A percentile compares a stretch with the other conserved stretches of the same genome.
phyloP scores from a whole-genome alignment of 176 grass and related monocot species.

The Lolium perenne region DNA sequence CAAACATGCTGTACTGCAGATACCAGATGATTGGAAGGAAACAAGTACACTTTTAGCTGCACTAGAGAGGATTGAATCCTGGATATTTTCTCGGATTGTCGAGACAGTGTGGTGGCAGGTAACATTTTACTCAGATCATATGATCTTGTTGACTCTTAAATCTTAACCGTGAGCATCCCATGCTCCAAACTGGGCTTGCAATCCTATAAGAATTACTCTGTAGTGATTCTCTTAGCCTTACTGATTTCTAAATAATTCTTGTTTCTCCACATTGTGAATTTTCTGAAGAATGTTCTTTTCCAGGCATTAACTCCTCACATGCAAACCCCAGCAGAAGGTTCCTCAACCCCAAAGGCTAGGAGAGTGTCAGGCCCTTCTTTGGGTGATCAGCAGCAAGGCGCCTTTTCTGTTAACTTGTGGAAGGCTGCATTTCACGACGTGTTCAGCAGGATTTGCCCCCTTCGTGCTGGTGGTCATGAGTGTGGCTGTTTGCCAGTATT shows the following conservation, averaged over 20 bases:
- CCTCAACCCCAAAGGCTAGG: constrained; percentile 58
- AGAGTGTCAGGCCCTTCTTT: constrained; percentile 65
- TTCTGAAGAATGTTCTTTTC: constrained; percentile 42
- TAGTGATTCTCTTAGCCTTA: not conserved
- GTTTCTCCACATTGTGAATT: constrained; percentile 27
- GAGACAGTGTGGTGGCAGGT: constrained; percentile 99
- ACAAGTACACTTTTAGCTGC: constrained; percentile 70
- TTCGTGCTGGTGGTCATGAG: constrained; percentile 73
- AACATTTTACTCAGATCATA: constrained; percentile 40
- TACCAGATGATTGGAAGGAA: constrained; percentile 71
- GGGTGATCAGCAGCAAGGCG: constrained; percentile 78
- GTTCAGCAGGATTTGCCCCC: constrained; percentile 79
- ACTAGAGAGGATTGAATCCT: constrained; percentile 89
- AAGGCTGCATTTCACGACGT: constrained; percentile 83
- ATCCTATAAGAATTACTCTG: constrained; percentile 27
- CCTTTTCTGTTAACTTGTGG: constrained; percentile 87
- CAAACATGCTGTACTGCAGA: constrained; percentile 49
- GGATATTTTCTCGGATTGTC: constrained; percentile 90
- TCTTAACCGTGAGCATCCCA: constrained; percentile 35
- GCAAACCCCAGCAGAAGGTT: constrained; percentile 67
- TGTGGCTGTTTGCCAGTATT: constrained; percentile 90
- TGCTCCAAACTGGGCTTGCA: constrained; percentile 27
- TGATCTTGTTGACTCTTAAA: constrained; percentile 21
- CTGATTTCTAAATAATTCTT: constrained; percentile 14
- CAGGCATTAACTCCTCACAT: constrained; percentile 86